Conservation (phyloP, 768 basidiomycete species). For the Psilocybe cyanescens region DNA sequence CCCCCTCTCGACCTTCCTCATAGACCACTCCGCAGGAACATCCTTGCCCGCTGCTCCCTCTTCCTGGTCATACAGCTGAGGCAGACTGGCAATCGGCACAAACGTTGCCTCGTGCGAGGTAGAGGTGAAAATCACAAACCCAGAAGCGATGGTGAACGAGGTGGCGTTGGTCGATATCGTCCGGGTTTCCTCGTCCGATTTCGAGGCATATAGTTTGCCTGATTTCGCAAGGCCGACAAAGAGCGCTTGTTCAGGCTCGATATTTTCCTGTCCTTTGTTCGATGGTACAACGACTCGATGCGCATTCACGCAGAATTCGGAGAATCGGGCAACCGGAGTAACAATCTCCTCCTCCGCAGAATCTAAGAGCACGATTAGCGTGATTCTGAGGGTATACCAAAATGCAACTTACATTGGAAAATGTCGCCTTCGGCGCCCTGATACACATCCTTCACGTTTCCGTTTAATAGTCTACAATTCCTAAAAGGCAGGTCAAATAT, state of each 20-base stretch:
- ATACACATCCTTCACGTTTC: constrained; percentile 31
- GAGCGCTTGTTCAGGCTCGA: constrained; percentile 23
- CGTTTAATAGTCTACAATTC: constrained; percentile 53
- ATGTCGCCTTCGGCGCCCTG: constrained; percentile 55
- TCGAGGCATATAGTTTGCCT: constrained; percentile 65
- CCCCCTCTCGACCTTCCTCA: constrained; percentile 86
- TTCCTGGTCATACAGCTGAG: constrained; percentile 29
- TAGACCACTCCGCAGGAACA: constrained; percentile 54
- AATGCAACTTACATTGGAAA: constrained; percentile 40
- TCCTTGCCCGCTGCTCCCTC: constrained; percentile 27
- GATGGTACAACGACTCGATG: constrained; percentile 32
- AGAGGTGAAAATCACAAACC: constrained; percentile 86
- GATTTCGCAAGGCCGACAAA: constrained; percentile 68
- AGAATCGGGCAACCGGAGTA: constrained; percentile 42
- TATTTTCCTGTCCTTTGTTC: constrained; percentile 2
- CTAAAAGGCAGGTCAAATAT: constrained; percentile 33
- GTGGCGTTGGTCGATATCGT: constrained; percentile 59
- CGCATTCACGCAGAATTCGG: constrained; percentile 61
- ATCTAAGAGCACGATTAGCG: constrained; percentile 14
- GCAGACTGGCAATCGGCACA: constrained; percentile 50
- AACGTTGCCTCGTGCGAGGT: constrained; percentile 82
- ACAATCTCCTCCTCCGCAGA: constrained; percentile 21
- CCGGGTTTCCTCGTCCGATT: constrained; percentile 28
- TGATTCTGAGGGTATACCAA: too few relatives aligned
- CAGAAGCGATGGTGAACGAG: constrained; percentile 74